Percentiles rank a stretch among this genome's conserved stretches.
Conservation (phyloP, 306 rosid genomes). For the Dryas alaskensis region DNA sequence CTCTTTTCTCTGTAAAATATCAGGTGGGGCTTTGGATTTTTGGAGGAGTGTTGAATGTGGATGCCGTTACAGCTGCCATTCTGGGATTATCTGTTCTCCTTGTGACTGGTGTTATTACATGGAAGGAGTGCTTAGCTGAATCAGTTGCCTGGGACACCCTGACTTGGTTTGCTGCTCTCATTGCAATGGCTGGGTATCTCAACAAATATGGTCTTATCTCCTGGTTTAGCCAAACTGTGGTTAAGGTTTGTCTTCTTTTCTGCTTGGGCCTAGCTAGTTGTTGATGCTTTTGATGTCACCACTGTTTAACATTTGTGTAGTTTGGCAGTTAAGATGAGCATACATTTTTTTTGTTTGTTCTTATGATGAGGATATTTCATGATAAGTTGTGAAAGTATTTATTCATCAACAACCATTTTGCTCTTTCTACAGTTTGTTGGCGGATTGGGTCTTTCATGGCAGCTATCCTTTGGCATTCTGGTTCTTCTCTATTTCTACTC, state of each 20-base stretch:
- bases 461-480: constrained; percentile 82
- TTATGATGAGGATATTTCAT: no score
- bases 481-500: constrained; percentile 97
- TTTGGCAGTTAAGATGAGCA: background rate
- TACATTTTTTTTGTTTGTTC: background rate
- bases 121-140: constrained; percentile 98
- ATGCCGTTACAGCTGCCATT: constrained; percentile 95
- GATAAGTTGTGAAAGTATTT: constrained; percentile 6
- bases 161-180: constrained; percentile 99
- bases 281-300: background rate
- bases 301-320: background rate
- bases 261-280: background rate
- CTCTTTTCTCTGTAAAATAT: constrained; percentile 10
- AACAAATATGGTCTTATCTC: constrained; percentile 97
- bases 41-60: constrained; percentile 71
- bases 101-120: constrained; percentile 88
- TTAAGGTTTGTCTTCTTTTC: constrained; percentile 65
- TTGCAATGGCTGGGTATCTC: constrained; percentile 99
- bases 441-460: constrained; percentile 97
- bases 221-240: constrained; percentile 95
- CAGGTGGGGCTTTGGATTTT: constrained; percentile 98
- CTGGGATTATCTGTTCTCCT: constrained; percentile 89
- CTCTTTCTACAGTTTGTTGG: constrained; percentile 77
- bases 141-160: constrained; percentile 99
- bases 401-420: constrained; percentile 13